phyloP scores from a whole-genome alignment of 257 asterid species.

The Euphrasia confusa region DNA sequence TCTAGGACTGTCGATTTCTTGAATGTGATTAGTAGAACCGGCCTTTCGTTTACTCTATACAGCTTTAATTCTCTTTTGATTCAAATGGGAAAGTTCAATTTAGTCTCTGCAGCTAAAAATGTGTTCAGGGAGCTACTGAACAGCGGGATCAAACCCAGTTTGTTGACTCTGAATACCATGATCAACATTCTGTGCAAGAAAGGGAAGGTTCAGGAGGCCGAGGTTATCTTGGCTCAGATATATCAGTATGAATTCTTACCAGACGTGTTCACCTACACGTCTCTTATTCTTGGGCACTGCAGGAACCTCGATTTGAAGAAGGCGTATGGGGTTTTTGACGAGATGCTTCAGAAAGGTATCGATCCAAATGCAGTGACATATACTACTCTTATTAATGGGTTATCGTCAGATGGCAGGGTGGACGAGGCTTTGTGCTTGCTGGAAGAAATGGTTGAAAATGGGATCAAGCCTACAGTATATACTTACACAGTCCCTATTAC shows the following conservation, averaged over 20 bases:
- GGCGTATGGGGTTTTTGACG: conserved; percentile 59
- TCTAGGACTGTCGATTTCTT: conserved; percentile 49
- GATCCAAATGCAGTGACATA: conserved; percentile 71
- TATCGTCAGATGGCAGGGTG: conserved; percentile 56
- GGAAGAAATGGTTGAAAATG: conserved; percentile 66
- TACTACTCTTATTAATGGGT: conserved; percentile 69
- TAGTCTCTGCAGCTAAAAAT: conserved; percentile 58
- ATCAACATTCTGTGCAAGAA: conserved; percentile 74
- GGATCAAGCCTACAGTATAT: conserved; percentile 56
- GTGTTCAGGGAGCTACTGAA: conserved; percentile 42
- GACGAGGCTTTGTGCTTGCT: conserved; percentile 69
- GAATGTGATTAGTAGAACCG: conserved; percentile 40
- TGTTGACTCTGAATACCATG: conserved; percentile 76
- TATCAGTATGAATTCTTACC: conserved; percentile 54
- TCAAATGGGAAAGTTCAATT: conserved; percentile 67
- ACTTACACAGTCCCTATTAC: conserved; percentile 73
- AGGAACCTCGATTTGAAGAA: conserved; percentile 56
- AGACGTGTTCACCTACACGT: conserved; percentile 78
- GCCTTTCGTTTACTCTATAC: conserved; percentile 49
- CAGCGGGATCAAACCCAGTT: conserved; percentile 58
- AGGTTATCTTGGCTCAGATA: conserved; percentile 49
- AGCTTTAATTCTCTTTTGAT: conserved; percentile 80
- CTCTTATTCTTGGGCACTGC: conserved; percentile 82
- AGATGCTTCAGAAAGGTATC: conserved; percentile 68
- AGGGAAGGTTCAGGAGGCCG: conserved; percentile 75